Evolutionary conservation across 306 rosid genomes (phyloP).

Genomic region (Prunus mume): DNA sequence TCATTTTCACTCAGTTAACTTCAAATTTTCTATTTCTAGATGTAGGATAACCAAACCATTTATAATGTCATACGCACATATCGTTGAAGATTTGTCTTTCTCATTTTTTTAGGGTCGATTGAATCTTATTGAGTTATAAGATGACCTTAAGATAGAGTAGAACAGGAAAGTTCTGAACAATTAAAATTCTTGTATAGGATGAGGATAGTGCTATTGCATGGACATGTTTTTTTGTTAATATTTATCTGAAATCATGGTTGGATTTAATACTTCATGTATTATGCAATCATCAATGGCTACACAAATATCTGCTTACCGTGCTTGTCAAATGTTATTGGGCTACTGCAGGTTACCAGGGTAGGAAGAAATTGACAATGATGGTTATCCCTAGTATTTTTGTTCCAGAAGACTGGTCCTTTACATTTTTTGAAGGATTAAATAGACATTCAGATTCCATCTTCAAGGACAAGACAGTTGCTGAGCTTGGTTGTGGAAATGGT

Average conservation of each 20-base stretch:
- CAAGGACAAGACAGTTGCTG: conserved; percentile 74
- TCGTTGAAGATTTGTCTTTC: not conserved
- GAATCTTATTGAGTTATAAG: not conserved
- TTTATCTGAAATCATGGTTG: not conserved
- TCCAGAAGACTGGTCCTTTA: conserved; percentile 97
- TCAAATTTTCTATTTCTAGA: not conserved
- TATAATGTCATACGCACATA: not conserved
- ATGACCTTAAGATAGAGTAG: not conserved
- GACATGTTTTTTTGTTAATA: not conserved
- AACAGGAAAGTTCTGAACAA: not conserved
- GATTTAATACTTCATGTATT: not conserved
- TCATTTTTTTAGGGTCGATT: not conserved
- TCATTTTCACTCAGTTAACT: not conserved
- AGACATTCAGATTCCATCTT: conserved; percentile 82
- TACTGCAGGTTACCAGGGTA: conserved; percentile 67
- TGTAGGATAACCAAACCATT: not conserved
- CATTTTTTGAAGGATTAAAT: conserved; percentile 89
- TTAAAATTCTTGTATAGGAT: too few species aligned
- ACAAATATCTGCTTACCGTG: not conserved
- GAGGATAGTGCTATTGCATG: not conserved
- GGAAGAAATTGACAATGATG: conserved; percentile 84
- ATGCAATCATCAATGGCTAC: not conserved
- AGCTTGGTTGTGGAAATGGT: conserved; percentile 99
- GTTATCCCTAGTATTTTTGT: conserved; percentile 94
- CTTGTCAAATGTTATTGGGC: not conserved